Percentiles rank a stretch among this genome's conserved stretches.
These are phyloP conservation scores for Geranomyces michiganensis DNA, from an alignment of 192 early-diverging fungal species.

Conservation along the genomic window DNA sequence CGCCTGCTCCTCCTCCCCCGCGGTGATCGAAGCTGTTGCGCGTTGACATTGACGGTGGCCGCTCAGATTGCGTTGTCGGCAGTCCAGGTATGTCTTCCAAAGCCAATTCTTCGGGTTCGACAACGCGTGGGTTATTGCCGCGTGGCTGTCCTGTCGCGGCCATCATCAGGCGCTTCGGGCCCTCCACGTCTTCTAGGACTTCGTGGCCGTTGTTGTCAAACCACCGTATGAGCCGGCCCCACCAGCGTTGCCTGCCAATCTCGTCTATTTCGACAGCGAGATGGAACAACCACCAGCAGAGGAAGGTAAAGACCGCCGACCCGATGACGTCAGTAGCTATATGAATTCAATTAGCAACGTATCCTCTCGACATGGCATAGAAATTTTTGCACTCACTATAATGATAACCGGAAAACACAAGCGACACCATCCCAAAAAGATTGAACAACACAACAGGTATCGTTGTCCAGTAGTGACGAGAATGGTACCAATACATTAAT, in stretches of 20 bases:
- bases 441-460: conserved; percentile 21
- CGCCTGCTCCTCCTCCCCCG: neutral
- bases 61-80: neutral
- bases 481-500: conserved; percentile 25
- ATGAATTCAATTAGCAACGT: too few species aligned
- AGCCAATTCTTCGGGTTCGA: neutral
- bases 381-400: too few species aligned
- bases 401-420: conserved; percentile 9
- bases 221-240: conserved; percentile 17
- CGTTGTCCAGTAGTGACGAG: neutral
- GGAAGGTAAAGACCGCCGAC: conserved; percentile 17
- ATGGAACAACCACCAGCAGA: conserved; percentile 24
- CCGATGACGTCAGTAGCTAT: conserved; percentile 18
- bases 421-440: conserved; percentile 19
- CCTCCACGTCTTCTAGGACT: conserved; percentile 15
- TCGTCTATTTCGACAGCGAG: conserved; percentile 26
- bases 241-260: conserved; percentile 24
- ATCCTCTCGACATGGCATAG: too few species aligned
- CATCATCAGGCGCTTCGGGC: conserved; percentile 23
- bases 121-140: neutral
- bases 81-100: neutral
- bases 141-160: conserved; percentile 12
- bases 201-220: conserved; percentile 25
- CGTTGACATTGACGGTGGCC: neutral
- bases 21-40: neutral